A percentile compares a stretch with the other conserved stretches of the same genome.
phyloP scores from a whole-genome alignment of 495 filamentous ascomycete species.

The Lepraria neglecta region DNA sequence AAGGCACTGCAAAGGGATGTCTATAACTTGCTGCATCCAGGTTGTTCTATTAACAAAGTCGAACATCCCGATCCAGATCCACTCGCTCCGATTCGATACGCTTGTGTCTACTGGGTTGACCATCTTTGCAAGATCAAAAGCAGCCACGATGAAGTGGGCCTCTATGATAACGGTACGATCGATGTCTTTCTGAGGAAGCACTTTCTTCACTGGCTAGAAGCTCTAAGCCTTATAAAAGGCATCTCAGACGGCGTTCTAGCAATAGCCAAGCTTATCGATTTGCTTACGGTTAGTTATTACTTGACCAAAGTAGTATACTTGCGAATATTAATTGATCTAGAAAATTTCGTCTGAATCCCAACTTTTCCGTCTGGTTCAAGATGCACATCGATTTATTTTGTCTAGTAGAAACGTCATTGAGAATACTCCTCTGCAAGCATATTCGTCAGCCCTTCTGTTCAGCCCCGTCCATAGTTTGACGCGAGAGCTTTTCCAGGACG shows the following conservation, averaged over 20 bases:
- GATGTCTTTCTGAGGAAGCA: slow-evolving; percentile 28
- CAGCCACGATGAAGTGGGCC: slow-evolving; percentile 18
- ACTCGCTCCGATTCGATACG: slow-evolving; percentile 31
- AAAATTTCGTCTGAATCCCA: slow-evolving; percentile 14
- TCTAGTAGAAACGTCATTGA: slow-evolving; percentile 29
- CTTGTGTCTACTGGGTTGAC: slow-evolving; percentile 37
- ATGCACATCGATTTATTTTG: slow-evolving; percentile 33
- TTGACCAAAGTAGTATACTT: neutral
- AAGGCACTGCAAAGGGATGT: slow-evolving; percentile 30
- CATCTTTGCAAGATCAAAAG: slow-evolving; percentile 26
- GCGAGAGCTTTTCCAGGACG: slow-evolving; percentile 22
- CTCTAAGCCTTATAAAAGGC: slow-evolving; percentile 25
- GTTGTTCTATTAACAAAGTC: slow-evolving; percentile 24
- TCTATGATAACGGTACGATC: slow-evolving; percentile 21
- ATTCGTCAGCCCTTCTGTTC: slow-evolving; percentile 34
- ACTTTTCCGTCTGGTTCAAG: slow-evolving; percentile 22
- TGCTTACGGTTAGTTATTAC: neutral
- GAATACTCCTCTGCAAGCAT: slow-evolving; percentile 33
- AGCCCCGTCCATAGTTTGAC: slow-evolving; percentile 28
- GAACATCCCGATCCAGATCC: slow-evolving; percentile 30
- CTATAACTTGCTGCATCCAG: slow-evolving; percentile 24
- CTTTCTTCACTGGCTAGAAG: slow-evolving; percentile 38
- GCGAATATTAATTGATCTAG: slow-evolving; percentile 16
- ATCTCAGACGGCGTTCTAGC: slow-evolving; percentile 10
- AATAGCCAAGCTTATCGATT: slow-evolving; percentile 12